Conservation (phyloP, 305 asterid species). For the Plantago coronopus region DNA sequence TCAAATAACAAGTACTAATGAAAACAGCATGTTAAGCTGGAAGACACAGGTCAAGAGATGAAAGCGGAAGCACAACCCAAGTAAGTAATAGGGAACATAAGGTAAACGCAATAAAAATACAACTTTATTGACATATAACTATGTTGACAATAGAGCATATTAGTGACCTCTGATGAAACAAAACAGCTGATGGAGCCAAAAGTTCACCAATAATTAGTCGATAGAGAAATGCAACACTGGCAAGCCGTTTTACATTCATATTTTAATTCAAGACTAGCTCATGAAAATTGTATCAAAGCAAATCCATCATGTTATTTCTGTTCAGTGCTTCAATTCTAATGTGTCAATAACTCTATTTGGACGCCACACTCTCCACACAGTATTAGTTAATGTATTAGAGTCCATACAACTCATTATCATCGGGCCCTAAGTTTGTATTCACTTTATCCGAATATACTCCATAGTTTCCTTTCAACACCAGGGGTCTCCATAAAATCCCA, state of each 20-base stretch:
- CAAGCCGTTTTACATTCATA: background rate
- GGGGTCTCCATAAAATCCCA: background rate
- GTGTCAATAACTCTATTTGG: background rate
- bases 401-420: background rate
- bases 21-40: too few species aligned
- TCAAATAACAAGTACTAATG: conserved; percentile 18
- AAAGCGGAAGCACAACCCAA: background rate
- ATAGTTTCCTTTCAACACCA: background rate
- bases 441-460: background rate
- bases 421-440: background rate
- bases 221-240: background rate
- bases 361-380: too few species aligned
- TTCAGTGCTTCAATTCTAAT: background rate
- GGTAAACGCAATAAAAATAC: background rate
- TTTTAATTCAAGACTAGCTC: background rate
- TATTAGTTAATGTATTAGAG: background rate
- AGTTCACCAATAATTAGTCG: background rate
- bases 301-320: background rate
- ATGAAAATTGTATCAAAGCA: background rate
- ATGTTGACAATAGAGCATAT: background rate
- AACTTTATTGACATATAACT: background rate
- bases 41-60: too few species aligned
- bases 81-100: background rate
- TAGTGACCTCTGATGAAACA: background rate
- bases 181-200: background rate